Base-by-base conservation (phyloP, 345 rosid species). In the Durio zibethinus region DNA sequence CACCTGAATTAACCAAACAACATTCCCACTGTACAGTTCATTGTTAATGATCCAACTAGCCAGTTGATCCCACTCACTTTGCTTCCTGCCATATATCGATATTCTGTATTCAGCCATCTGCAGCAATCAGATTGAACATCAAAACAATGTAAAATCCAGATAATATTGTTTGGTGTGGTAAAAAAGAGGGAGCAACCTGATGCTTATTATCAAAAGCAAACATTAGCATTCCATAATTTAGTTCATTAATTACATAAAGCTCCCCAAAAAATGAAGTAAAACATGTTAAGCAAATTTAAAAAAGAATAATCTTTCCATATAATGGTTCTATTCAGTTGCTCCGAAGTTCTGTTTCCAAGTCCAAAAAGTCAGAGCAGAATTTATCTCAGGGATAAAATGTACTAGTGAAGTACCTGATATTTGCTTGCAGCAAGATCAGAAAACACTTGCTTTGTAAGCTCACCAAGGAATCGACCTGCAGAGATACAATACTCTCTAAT, bases 1-100 rank as follows among this genome's bases (percentile, higher is more conserved):
- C 84, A 94, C 99, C 99, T 97, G 99, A 81, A 97, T 97, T 78
- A 97, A 87, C 99, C 99, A 97, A 72, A 97, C 98, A 85, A 94
- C 98, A 79, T 94, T 94, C 87, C 91, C 96, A 77, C 97, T 91
- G 88, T 94, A 97, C 77, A 97, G 81, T 53, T 94, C 98, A 84
- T 94, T 97, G 88, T 97, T 97, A 83, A 97, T 97, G 77, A 97
- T 97, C 99, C 99, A 97, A 85, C 98, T 92, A 78, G 99, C 99
- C 82, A 97, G 63, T 82, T 97, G 98, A 74, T 97, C 99, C 99
- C 99, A 97, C 78, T 97, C 98, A 52, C 98, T 94, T 90, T 92
- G 94, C 87, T 97, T 97, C 86, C 99, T 86, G 45, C 99, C 99
- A 69, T 97, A 94, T 80, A 97, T 94, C 52, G 99, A 97, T 87